Percentiles rank a stretch among this genome's conserved stretches.
These are phyloP conservation scores for Trametes elegans DNA, from an alignment of 768 basidiomycete genomes.

Conservation along the genomic window DNA sequence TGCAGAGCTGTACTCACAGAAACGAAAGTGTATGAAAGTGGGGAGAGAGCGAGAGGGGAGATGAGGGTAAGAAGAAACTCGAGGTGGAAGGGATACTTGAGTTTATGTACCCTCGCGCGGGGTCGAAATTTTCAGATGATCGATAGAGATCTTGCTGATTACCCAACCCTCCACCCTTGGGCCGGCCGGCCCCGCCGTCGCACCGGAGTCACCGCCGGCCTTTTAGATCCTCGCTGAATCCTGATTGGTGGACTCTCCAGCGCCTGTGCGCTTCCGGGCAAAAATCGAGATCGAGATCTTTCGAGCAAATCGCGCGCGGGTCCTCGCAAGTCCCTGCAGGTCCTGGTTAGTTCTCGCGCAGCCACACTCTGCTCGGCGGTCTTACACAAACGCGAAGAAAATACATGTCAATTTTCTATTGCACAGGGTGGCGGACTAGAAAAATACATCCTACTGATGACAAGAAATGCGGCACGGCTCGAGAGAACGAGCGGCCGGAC, in stretches of 20 bases:
- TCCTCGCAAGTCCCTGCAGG: background rate
- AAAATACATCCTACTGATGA: conserved; percentile 13
- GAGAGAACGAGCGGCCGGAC: too few species aligned
- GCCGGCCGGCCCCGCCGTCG: conserved; percentile 23
- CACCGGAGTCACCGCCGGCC: conserved; percentile 20
- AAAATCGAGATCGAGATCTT: conserved; percentile 4
- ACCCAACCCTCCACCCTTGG: conserved; percentile 20
- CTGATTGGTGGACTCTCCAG: background rate
- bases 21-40: conserved; percentile 37
- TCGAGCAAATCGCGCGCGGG: background rate
- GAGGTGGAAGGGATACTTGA: conserved; percentile 27
- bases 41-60: conserved; percentile 47
- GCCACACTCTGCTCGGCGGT: background rate
- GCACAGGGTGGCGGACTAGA: conserved; percentile 12
- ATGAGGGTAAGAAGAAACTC: conserved; percentile 37
- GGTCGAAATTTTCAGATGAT: conserved; percentile 32
- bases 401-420: conserved; percentile 14
- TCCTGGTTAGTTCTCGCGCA: too few species aligned
- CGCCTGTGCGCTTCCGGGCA: conserved; percentile 1
- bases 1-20: conserved; percentile 38
- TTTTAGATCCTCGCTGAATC: background rate
- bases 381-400: background rate
- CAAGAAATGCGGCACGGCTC: conserved; percentile 8
- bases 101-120: conserved; percentile 33
- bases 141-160: conserved; percentile 27